phyloP scores from a whole-genome alignment of 306 rosid genomes.

The Fagus crenata region DNA sequence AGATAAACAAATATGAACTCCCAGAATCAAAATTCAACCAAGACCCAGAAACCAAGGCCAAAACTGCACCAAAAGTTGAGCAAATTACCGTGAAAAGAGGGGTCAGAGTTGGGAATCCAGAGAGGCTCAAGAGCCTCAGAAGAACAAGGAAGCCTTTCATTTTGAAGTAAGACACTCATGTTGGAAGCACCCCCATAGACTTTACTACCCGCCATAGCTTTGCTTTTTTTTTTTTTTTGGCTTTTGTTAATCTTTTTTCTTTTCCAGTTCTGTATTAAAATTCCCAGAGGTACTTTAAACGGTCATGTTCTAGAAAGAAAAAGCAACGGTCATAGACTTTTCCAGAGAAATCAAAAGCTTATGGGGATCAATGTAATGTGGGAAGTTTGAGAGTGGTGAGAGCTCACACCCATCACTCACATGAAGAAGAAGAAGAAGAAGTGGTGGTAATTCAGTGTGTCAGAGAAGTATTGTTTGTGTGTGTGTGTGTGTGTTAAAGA shows the following conservation, averaged over 20 bases:
- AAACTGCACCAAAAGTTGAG: neutral
- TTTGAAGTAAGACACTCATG: conserved; percentile 50
- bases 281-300: conserved; percentile 12
- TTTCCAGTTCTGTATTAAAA: conserved; percentile 6
- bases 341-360: conserved; percentile 23
- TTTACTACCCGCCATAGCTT: conserved; percentile 52
- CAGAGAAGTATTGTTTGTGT: conserved; percentile 27
- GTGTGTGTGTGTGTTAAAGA: neutral
- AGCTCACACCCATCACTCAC: conserved; percentile 39
- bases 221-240: neutral
- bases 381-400: conserved; percentile 44
- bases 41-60: neutral
- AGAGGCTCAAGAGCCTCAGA: conserved; percentile 60
- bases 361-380: conserved; percentile 48
- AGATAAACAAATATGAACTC: neutral
- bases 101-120: conserved; percentile 56
- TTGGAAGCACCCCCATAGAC: conserved; percentile 42
- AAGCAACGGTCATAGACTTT: neutral
- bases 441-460: conserved; percentile 14
- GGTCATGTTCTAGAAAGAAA: conserved; percentile 19
- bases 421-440: conserved; percentile 4
- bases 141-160: conserved; percentile 54
- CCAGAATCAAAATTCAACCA: neutral
- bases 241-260: neutral
- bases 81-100: conserved; percentile 56